Evolutionary conservation across 163 green algal genomes (phyloP).

Genomic region (Coccomyxa subellipsoidea): DNA sequence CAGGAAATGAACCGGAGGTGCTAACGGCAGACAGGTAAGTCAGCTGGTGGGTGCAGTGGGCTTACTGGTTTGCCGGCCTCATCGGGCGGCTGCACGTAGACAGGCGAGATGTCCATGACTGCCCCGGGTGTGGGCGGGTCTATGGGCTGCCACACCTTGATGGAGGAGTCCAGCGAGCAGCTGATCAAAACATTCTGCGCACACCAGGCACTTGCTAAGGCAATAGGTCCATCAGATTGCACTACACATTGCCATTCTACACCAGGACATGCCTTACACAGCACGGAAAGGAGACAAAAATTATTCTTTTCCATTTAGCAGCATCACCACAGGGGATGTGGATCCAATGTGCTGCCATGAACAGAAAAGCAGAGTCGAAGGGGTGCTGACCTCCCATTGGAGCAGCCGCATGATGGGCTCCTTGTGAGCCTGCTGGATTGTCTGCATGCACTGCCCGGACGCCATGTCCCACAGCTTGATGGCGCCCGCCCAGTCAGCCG

Average conservation of each 20-base stretch:
- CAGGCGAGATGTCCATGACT: slow-evolving; percentile 36
- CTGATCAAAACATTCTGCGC: slow-evolving; percentile 30
- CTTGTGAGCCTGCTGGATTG: slow-evolving; percentile 49
- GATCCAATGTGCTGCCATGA: background rate
- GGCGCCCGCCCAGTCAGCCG: slow-evolving; percentile 46
- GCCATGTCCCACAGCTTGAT: slow-evolving; percentile 65
- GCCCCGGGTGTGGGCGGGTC: slow-evolving; percentile 25
- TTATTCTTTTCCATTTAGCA: too few relatives aligned
- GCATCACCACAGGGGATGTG: background rate
- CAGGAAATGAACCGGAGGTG: too few relatives aligned
- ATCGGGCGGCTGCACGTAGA: slow-evolving; percentile 32
- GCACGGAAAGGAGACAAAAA: too few relatives aligned
- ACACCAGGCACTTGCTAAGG: background rate
- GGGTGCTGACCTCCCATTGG: slow-evolving; percentile 43
- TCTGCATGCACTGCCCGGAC: slow-evolving; percentile 50
- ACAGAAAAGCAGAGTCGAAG: background rate
- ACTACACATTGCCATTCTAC: too few relatives aligned
- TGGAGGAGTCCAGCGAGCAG: slow-evolving; percentile 43
- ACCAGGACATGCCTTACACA: background rate
- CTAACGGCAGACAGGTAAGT: too few relatives aligned
- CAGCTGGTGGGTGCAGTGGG: background rate
- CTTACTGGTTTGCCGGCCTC: background rate
- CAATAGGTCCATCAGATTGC: too few relatives aligned
- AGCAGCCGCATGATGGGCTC: slow-evolving; percentile 55
- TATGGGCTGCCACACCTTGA: slow-evolving; percentile 41